Base-by-base conservation (phyloP, 306 rosid genomes). In the Vachellia pachyceras region DNA sequence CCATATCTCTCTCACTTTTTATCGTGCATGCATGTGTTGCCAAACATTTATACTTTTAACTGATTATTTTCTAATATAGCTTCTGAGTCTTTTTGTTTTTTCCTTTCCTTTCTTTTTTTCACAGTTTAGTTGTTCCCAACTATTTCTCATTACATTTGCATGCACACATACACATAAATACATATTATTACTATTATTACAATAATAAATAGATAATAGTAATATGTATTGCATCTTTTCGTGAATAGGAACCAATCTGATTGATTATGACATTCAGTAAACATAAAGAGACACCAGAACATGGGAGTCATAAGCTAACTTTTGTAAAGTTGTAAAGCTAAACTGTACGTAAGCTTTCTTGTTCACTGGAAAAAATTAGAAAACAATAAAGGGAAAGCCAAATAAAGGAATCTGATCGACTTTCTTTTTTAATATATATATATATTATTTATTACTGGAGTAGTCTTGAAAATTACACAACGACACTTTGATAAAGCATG, bases 301-400 rank as follows among this genome's bases (percentile, higher is more conserved):
- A 67, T 20, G 47, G 74, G 41, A 55, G 44, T 67, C 67, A 54
- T 83, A 41, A 57, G 67, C 81, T 75, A 40, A 74, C 78, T 79
- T 49, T 12, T 29, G 18, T 7, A 75, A 68, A 69, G 52, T 9
- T 25, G 10, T n/a, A 33, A 45, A n/a, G 61, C 10, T 52, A 6
- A 36, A 29, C 11, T n/a, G 25, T n/a, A n/a, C n/a, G n/a, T 3
- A 7, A 10, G 45, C 71, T 10, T 44, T 61, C 2, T 15, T n/a
- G 69, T 82, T 15, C 20, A 7, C 25, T 10, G n/a, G 45, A 52
- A 77, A 77, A 23, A 20, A 72, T 5, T 29, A 7, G 10, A 52
- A n/a, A 50, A 18, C 17, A 17, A 15, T 5, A 40, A 10, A 6
- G 39, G 41, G 15, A 2, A 6, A 13, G 47, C 1, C 3, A 67